These are phyloP conservation scores for Lantana camara DNA, from an alignment of 257 asterid species.

Conservation along the genomic window DNA sequence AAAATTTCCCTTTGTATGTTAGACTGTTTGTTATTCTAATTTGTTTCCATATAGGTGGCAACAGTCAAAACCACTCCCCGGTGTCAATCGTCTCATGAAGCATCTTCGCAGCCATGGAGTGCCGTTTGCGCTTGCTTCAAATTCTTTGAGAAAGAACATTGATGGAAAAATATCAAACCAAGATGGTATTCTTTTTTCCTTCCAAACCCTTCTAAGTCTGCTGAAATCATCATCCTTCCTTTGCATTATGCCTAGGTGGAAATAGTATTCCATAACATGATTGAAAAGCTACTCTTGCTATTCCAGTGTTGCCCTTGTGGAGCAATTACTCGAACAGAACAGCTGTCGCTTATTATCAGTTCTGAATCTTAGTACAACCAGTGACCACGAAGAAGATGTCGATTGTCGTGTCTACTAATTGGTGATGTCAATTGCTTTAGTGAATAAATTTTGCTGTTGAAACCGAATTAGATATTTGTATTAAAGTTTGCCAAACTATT, in stretches of 20 bases:
- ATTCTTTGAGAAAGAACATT: slow-evolving; percentile 58
- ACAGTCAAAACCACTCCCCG: slow-evolving; percentile 81
- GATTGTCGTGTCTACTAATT: too few relatives aligned
- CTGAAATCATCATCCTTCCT: slow-evolving; percentile 13
- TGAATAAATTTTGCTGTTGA: background rate
- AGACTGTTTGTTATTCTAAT: background rate
- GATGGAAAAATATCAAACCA: slow-evolving; percentile 64
- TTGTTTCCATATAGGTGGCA: slow-evolving; percentile 57
- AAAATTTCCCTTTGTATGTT: too few relatives aligned
- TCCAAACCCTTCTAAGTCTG: slow-evolving; percentile 4
- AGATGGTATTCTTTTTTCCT: slow-evolving; percentile 43
- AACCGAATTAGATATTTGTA: background rate
- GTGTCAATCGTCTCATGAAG: slow-evolving; percentile 76
- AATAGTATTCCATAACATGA: too few relatives aligned
- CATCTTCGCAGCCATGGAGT: slow-evolving; percentile 72
- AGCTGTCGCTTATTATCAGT: too few relatives aligned
- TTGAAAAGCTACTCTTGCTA: too few relatives aligned
- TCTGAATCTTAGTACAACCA: too few relatives aligned
- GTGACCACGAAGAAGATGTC: too few relatives aligned
- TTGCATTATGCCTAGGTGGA: slow-evolving; percentile 4
- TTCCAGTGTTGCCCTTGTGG: too few relatives aligned
- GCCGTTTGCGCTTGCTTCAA: slow-evolving; percentile 85
- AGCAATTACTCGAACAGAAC: too few relatives aligned
- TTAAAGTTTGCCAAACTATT: too few relatives aligned
- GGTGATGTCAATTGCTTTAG: too few relatives aligned